phyloP scores from a whole-genome alignment of 768 basidiomycete genomes.

The Jaapia argillacea region DNA sequence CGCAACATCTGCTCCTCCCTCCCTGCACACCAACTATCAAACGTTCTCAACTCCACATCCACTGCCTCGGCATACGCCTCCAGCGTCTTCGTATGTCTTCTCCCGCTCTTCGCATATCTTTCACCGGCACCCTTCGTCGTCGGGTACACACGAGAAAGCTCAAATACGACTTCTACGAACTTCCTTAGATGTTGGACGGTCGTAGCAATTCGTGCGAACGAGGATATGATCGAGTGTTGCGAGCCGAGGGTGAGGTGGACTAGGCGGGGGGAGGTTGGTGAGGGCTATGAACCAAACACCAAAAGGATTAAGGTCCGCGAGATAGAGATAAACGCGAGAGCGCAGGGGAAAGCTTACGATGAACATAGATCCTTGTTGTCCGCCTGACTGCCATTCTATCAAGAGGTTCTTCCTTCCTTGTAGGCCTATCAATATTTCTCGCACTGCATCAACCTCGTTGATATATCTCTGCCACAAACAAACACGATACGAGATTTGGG shows the following conservation, averaged over 20 bases:
- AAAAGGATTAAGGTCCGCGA: neutral
- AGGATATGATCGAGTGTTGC: constrained; percentile 52
- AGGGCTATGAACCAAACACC: constrained; percentile 32
- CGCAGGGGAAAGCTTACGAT: constrained; percentile 13
- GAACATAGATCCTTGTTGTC: constrained; percentile 21
- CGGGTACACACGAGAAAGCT: neutral
- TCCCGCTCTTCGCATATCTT: too few relatives aligned
- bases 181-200: constrained; percentile 51
- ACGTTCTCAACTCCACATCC: constrained; percentile 41
- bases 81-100: constrained; percentile 42
- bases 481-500: too few relatives aligned
- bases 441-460: constrained; percentile 63
- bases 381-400: constrained; percentile 22
- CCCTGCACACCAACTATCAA: constrained; percentile 63
- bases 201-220: constrained; percentile 51
- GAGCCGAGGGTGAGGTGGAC: constrained; percentile 59
- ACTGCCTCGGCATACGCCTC: constrained; percentile 79
- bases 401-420: constrained; percentile 64
- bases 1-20: constrained; percentile 58
- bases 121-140: neutral
- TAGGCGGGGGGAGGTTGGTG: constrained; percentile 44
- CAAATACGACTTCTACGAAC: constrained; percentile 44
- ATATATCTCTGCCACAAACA: constrained; percentile 45
- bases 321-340: constrained; percentile 1
- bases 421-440: constrained; percentile 66